Conservation (phyloP, 2,329 filamentous ascomycete genomes). For the Penicillium sp. region DNA sequence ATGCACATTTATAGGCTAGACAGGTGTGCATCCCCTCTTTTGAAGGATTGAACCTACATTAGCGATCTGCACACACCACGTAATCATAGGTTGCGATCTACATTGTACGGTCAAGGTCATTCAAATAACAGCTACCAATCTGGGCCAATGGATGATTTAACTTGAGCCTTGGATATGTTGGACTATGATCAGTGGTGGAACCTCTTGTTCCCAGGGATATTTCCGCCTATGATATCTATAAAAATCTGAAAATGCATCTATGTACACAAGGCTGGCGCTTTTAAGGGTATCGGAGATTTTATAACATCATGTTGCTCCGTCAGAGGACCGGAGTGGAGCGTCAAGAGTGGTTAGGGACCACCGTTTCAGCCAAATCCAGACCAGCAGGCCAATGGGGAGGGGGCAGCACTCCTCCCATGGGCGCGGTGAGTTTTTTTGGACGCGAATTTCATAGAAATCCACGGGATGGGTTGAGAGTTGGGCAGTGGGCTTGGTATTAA, state of each 20-base stretch:
- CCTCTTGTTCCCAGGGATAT: neutral
- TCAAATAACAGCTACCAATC: neutral
- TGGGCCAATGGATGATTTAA: neutral
- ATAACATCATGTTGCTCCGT: neutral
- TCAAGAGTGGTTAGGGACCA: neutral
- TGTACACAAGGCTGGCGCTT: constrained; percentile 1
- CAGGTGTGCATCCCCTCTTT: neutral
- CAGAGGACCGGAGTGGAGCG: neutral
- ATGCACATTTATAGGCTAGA: constrained; percentile 1
- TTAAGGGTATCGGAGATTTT: constrained; percentile 5
- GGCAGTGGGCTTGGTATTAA: neutral
- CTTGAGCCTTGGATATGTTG: neutral
- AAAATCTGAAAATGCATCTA: constrained; percentile 2
- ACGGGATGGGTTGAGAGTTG: neutral
- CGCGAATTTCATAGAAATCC: neutral
- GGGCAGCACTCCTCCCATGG: neutral
- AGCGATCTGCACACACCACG: neutral
- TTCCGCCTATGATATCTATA: constrained; percentile 3
- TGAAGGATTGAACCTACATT: neutral
- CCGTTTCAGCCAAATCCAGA: neutral
- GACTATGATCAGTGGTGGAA: neutral
- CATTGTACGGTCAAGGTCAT: neutral
- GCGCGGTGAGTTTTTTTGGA: neutral
- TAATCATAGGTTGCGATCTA: neutral
- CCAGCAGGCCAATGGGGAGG: neutral